Conservation (phyloP, 2,329 filamentous ascomycete genomes). For the Pyrenophora graminea region DNA sequence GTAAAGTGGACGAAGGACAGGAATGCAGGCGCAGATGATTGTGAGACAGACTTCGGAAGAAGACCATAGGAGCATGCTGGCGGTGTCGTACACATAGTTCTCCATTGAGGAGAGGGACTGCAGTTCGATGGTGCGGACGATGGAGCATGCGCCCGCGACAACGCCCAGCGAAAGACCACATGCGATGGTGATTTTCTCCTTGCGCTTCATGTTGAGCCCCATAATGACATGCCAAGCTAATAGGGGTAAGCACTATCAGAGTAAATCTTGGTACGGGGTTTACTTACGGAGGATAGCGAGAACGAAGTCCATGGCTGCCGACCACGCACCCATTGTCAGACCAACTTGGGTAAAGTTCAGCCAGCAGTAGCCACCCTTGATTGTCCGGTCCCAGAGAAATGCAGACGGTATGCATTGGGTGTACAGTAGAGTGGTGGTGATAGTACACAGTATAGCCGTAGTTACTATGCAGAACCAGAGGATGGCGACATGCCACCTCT, state of each 20-base stretch:
- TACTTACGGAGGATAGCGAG: conserved; percentile 37
- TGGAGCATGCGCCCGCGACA: conserved; percentile 39
- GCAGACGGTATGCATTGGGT: conserved; percentile 34
- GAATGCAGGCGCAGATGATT: conserved; percentile 59
- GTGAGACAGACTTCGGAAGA: conserved; percentile 53
- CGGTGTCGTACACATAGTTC: conserved; percentile 41
- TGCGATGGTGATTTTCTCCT: conserved; percentile 41
- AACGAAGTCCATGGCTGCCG: conserved; percentile 42
- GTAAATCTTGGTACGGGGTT: background rate
- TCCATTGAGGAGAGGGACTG: conserved; percentile 30
- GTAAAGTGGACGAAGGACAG: conserved; percentile 49
- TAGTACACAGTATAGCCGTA: conserved; percentile 30
- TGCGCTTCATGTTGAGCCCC: conserved; percentile 42
- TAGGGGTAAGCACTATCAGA: background rate
- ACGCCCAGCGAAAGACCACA: conserved; percentile 37
- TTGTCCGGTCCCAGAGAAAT: conserved; percentile 34
- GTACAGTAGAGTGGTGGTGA: conserved; percentile 34
- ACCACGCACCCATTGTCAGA: conserved; percentile 40
- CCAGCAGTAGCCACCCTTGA: conserved; percentile 31
- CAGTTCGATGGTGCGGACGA: conserved; percentile 38
- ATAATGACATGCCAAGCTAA: conserved; percentile 38
- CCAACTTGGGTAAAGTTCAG: conserved; percentile 35
- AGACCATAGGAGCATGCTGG: conserved; percentile 40
- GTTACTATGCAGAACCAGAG: conserved; percentile 39
- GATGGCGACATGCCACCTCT: conserved; percentile 33